Evolutionary conservation across 495 filamentous ascomycete genomes (phyloP), one percentile per base, ranked within the genome.

Genomic region (Aspergillus sparsus): DNA sequence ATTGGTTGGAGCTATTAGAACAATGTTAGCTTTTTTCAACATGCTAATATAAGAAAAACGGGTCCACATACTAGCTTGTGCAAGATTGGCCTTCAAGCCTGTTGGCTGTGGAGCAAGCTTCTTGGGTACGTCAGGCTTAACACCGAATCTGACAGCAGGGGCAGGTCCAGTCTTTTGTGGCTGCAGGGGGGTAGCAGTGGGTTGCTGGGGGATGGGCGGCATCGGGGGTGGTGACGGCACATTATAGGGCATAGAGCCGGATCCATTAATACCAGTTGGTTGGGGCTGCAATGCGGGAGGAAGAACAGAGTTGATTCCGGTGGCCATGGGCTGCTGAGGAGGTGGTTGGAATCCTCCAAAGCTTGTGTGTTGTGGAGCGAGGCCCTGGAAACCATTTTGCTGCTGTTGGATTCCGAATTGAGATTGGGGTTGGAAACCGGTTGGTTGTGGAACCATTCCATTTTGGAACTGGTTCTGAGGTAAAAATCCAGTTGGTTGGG

Each of bases 111-210:
- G 89, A 60, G 84, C 83, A 66, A 98, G 75, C 70, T 90, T 93
- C 72, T 91, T 91, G 34, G 81, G 73, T 9, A 77, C 77, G 37
- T 84, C 86, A 16, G 75, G 75, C 62, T 81, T 77, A 47, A 96
- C 88, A 21, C 94, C 94, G 67, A 98, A 98, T 61, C 92, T 80
- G 16, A 98, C 84, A 15, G 92, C 86, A 34, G 94, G 94, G 35
- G 94, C 77, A n/a, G 94, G 95, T 0, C 94, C 94, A 3, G 94
- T 98, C 80, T 92, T 88, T 73, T 98, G 94, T 35, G 94, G 87
- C 49, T 86, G 72, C 57, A 98, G 76, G 34, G 88, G 87, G 7
- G 79, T 70, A 41, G 77, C 68, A 3, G 76, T 86, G 6, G 77
- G 78, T 54, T 80, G 78, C 58, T 85, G 75, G 15, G 77, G 78